Percentiles rank a stretch among this genome's conserved stretches.
Conservation (phyloP, 176 grass and related monocot genomes). For the Puccinellia tenuiflora region DNA sequence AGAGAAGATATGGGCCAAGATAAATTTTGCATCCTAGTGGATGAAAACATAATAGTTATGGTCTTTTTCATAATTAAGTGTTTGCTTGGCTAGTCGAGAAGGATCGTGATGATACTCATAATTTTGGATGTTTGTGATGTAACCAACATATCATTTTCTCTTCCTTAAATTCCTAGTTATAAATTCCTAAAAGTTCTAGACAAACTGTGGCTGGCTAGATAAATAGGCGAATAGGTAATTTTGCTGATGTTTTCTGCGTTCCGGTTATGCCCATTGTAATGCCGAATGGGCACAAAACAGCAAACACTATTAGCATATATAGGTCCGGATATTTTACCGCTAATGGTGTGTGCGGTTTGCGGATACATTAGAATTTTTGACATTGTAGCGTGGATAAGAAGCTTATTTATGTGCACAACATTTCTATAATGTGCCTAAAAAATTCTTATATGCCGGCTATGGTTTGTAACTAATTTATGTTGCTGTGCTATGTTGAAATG, state of each 20-base stretch:
- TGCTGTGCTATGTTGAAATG: neutral
- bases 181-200: neutral
- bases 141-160: neutral
- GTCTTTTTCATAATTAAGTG: neutral
- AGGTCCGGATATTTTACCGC: neutral
- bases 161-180: neutral
- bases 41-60: neutral
- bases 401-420: neutral
- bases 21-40: neutral
- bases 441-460: neutral
- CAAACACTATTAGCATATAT: neutral
- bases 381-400: neutral
- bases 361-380: neutral
- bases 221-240: neutral
- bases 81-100: neutral
- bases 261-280: neutral
- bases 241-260: neutral
- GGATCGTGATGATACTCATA: neutral
- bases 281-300: neutral
- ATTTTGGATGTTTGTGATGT: neutral
- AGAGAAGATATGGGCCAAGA: neutral
- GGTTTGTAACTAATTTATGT: neutral
- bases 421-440: neutral
- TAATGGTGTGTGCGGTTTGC: neutral
- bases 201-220: neutral